Conservation (phyloP, 208 protist genomes). For the Acanthamoeba lenticulata region DNA sequence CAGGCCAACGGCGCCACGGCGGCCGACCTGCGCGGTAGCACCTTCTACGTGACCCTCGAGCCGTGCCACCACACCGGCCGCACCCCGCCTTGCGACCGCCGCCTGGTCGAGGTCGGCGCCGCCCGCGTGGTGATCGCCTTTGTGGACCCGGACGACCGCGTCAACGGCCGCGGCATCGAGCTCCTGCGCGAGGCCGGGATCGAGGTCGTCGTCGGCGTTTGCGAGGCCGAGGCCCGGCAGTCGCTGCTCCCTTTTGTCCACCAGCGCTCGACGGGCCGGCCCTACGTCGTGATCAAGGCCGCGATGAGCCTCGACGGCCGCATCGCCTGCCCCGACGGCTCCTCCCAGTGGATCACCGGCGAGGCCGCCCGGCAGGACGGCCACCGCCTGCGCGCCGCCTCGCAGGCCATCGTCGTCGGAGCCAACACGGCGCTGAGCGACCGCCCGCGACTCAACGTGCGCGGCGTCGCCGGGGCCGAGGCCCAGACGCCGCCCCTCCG, state of each 20-base stretch:
- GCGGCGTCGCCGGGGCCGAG: background rate
- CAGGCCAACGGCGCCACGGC: background rate
- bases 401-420: constrained; percentile 74
- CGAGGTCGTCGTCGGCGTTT: constrained; percentile 37
- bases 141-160: constrained; percentile 35
- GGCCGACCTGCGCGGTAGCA: constrained; percentile 22
- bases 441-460: constrained; percentile 71
- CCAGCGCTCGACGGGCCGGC: constrained; percentile 44
- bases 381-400: constrained; percentile 26
- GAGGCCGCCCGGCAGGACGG: constrained; percentile 11
- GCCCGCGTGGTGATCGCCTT: constrained; percentile 49
- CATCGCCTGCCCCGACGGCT: constrained; percentile 73
- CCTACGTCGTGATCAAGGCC: constrained; percentile 72
- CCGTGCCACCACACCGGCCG: constrained; percentile 75
- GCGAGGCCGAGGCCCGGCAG: background rate
- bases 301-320: constrained; percentile 72
- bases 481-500: constrained; percentile 42
- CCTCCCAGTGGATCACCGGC: constrained; percentile 76
- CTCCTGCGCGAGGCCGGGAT: constrained; percentile 66
- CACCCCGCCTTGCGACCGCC: constrained; percentile 59
- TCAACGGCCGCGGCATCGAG: constrained; percentile 53
- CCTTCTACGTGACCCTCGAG: constrained; percentile 72
- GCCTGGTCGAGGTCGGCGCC: background rate
- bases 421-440: constrained; percentile 66
- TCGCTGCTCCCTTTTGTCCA: constrained; percentile 68